Evolutionary conservation across 805 yeast species (phyloP), one percentile per base, ranked within the genome.

Genomic region (Hanseniaspora lindneri): DNA sequence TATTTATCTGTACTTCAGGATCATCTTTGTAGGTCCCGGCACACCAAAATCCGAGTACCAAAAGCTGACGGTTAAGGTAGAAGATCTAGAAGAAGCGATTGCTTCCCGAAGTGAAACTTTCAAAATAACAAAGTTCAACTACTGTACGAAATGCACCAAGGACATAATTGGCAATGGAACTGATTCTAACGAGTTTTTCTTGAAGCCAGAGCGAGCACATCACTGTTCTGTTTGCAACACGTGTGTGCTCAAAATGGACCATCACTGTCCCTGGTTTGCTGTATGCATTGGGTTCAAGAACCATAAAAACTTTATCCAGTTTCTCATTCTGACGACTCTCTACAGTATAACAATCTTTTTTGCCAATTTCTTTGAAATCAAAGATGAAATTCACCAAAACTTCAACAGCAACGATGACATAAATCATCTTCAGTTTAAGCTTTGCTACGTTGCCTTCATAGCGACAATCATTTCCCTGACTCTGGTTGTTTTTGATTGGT

Each of bases 211-310:
- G 56, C 65, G 96, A 47, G 60, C 80, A 8, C 96, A 87, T 60
- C 96, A 87, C 63, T 87, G 96, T 60, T 80, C 82, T 33, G 66
- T 73, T 1, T 85, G 94, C 59, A 68, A 75, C 19, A 53, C 51
- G 28, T 87, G 96, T 62, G 76, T 83, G 24, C 61, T 88, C 51
- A 77, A 76, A 57, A 88, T 87, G 96, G 96, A 87, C 61, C 96
- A 87, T 60, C 96, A 87, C 64, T 80, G 81, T 53, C 96, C 96
- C 0, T 89, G 97, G 97, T 86, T 87, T 62, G 80, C 94, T 1
- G 70, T 77, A 4, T 88, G 96, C 62, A 75, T 89, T 51, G 97
- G 97, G 0, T 81, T 76, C 63, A 66, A 66, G 25, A 89, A 89
- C 63, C 87, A 83, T 54, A 83, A 86, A 64, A 75, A 69, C 60